Evolutionary conservation across 495 filamentous ascomycete species (phyloP).

Genomic region (Aspergillus nidulans): DNA sequence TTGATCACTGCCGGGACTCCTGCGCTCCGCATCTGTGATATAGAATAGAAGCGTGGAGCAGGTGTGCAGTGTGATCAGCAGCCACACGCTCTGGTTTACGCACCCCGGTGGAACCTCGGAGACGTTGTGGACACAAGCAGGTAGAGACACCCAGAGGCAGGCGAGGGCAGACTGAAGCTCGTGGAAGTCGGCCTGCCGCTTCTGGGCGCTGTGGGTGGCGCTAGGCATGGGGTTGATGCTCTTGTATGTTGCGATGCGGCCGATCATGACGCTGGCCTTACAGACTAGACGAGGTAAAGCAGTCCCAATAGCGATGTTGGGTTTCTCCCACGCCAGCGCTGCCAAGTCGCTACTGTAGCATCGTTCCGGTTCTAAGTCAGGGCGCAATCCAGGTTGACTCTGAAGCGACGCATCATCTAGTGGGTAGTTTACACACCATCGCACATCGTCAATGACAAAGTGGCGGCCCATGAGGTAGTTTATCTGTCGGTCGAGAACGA

Average conservation of each 20-base stretch:
- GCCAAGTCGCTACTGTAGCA: background rate
- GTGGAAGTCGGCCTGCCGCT: background rate
- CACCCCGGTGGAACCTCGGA: background rate
- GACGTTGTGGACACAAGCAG: background rate
- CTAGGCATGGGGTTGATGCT: constrained; percentile 1
- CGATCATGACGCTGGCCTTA: background rate
- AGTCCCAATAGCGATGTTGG: background rate
- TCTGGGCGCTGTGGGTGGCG: background rate
- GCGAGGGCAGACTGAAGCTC: constrained; percentile 2
- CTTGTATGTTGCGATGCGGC: background rate
- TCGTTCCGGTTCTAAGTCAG: constrained; percentile 1
- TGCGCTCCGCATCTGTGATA: background rate
- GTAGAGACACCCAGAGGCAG: constrained; percentile 1
- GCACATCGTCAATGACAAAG: constrained; percentile 1
- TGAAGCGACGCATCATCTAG: background rate
- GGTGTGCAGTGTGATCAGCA: background rate
- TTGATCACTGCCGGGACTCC: background rate
- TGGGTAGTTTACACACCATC: constrained; percentile 5
- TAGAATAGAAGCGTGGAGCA: constrained; percentile 1
- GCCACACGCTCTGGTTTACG: background rate
- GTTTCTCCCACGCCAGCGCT: background rate
- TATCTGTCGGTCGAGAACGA: constrained; percentile 2
- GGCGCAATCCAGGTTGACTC: background rate
- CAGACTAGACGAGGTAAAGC: background rate
- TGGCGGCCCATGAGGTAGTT: constrained; percentile 2